These are phyloP conservation scores for Didymella keratinophila DNA, from an alignment of 2,329 filamentous ascomycete species.

Conservation along the genomic window DNA sequence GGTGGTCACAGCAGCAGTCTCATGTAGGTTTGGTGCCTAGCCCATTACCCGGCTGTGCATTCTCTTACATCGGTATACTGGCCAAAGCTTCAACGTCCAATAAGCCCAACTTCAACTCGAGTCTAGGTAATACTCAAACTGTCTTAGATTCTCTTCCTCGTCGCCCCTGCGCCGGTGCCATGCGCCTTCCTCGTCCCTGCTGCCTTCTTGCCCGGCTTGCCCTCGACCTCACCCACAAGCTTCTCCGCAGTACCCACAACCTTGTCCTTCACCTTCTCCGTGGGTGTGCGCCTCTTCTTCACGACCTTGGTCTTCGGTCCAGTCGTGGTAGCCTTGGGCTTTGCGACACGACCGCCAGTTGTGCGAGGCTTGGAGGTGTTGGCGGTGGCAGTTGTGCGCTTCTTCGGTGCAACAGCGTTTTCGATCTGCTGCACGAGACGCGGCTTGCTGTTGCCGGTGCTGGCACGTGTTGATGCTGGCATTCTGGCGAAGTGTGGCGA, in stretches of 20 bases:
- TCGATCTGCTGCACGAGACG: conserved; percentile 61
- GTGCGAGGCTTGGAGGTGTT: conserved; percentile 43
- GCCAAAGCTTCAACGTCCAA: too few species aligned
- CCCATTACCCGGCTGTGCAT: too few species aligned
- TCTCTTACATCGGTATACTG: too few species aligned
- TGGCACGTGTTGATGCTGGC: conserved; percentile 20
- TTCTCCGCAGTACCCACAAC: conserved; percentile 37
- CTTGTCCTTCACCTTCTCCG: conserved; percentile 41
- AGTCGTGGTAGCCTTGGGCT: conserved; percentile 29
- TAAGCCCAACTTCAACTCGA: too few species aligned
- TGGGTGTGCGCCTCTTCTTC: conserved; percentile 36
- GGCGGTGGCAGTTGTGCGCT: conserved; percentile 51
- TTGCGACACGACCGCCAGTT: conserved; percentile 37
- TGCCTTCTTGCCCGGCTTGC: conserved; percentile 41
- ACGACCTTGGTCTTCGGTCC: conserved; percentile 31
- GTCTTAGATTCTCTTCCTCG: neutral
- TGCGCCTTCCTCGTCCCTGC: conserved; percentile 16
- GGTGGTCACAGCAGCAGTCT: too few species aligned
- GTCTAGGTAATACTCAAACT: too few species aligned
- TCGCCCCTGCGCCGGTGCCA: conserved; percentile 9
- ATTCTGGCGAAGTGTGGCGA: neutral
- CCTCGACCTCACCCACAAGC: conserved; percentile 33
- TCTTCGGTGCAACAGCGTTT: conserved; percentile 50
- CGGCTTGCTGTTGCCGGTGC: conserved; percentile 54
- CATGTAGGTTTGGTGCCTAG: too few species aligned